Conservation (phyloP, 2,329 filamentous ascomycete species). For the Pseudofabraea citricarpa region DNA sequence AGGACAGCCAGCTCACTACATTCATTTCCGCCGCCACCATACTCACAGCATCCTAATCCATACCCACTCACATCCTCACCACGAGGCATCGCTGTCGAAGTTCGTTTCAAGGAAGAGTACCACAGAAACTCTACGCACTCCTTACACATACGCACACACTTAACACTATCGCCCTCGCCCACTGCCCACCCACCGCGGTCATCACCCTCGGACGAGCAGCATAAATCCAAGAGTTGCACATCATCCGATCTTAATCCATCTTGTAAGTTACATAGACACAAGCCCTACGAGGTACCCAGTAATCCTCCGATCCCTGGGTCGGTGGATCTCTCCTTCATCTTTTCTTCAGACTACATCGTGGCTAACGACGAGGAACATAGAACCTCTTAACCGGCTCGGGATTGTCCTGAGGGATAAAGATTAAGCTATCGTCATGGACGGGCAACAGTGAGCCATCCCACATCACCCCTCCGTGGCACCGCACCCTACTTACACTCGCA, state of each 20-base stretch:
- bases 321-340: slow-evolving; percentile 18
- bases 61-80: slow-evolving; percentile 33
- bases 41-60: slow-evolving; percentile 23
- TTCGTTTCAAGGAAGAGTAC: slow-evolving; percentile 28
- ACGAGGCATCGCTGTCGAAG: slow-evolving; percentile 35
- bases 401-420: slow-evolving; percentile 18
- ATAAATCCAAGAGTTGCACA: slow-evolving; percentile 32
- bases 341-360: slow-evolving; percentile 15
- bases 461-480: slow-evolving; percentile 18
- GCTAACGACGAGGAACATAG: slow-evolving; percentile 28
- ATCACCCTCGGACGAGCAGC: slow-evolving; percentile 24
- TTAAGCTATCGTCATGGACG: slow-evolving; percentile 41
- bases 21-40: slow-evolving; percentile 28
- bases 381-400: slow-evolving; percentile 8
- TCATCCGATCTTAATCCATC: slow-evolving; percentile 25
- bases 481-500: slow-evolving; percentile 33
- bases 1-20: slow-evolving; percentile 39
- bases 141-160: slow-evolving; percentile 28
- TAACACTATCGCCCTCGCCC: too few species aligned
- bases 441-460: slow-evolving; percentile 44
- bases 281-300: slow-evolving; percentile 10
- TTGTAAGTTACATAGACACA: slow-evolving; percentile 21
- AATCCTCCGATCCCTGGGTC: slow-evolving; percentile 11
- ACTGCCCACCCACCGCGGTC: too few species aligned
- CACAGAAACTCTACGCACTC: slow-evolving; percentile 32